A percentile compares a stretch with the other conserved stretches of the same genome.
phyloP scores from a whole-genome alignment of 345 rosid genomes.

The Boechera stricta region DNA sequence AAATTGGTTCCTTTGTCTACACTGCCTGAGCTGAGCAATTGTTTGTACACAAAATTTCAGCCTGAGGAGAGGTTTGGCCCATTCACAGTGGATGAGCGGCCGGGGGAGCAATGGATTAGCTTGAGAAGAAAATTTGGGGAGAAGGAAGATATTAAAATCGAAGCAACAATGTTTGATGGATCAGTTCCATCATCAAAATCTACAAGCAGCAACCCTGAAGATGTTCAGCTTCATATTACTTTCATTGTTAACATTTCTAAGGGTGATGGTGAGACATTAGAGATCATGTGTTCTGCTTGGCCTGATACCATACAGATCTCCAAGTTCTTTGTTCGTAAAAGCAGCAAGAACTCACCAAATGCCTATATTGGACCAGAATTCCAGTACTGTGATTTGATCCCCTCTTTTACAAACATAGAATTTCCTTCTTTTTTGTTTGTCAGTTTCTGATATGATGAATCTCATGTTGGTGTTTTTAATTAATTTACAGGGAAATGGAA shows the following conservation, averaged over 20 bases:
- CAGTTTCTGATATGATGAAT: neutral
- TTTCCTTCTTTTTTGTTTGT: neutral
- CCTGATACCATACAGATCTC: conserved; percentile 69
- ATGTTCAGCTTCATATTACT: conserved; percentile 67
- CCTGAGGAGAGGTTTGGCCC: conserved; percentile 53
- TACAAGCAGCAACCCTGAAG: conserved; percentile 41
- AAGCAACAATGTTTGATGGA: conserved; percentile 89
- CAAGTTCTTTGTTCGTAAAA: conserved; percentile 57
- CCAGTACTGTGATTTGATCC: conserved; percentile 52
- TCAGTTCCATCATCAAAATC: conserved; percentile 56
- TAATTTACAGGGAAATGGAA: conserved; percentile 74
- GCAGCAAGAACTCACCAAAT: conserved; percentile 41
- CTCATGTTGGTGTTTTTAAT: conserved; percentile 21
- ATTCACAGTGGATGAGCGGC: conserved; percentile 63
- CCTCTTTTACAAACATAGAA: neutral
- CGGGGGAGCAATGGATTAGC: conserved; percentile 89
- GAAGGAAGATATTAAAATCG: conserved; percentile 75
- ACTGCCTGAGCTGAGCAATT: neutral
- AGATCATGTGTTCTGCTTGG: conserved; percentile 86
- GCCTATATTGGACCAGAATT: conserved; percentile 75
- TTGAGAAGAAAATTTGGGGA: conserved; percentile 64
- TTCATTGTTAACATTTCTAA: conserved; percentile 70
- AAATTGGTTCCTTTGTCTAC: neutral
- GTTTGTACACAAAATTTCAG: conserved; percentile 50
- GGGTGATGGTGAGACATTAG: conserved; percentile 56